Base-by-base conservation (phyloP, 2,329 filamentous ascomycete species). In the Claviceps sp. region DNA sequence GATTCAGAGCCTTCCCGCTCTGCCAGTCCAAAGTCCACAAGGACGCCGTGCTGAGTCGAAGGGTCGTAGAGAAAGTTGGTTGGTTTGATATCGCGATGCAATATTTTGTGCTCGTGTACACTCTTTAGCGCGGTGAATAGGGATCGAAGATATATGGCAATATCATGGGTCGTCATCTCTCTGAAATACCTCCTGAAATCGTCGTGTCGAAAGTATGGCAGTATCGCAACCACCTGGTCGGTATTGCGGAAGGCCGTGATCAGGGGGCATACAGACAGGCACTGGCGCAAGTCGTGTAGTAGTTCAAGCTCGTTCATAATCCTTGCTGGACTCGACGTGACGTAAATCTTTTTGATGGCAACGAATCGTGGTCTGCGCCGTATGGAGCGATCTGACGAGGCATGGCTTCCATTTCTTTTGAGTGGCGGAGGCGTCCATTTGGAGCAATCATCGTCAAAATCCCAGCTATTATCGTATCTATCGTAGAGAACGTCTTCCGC, bases 321-420 rank as follows among this genome's bases (percentile, higher is more conserved):
- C 46, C 93, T 87, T 30, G 84, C 77, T 0, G 93, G 93, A 59
- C 89, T 96, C 56, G 90, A 96, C 0, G 94, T 98, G 57, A 97
- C 93, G 67, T 98, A 98, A 60, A 98, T 98, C 73, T 98, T 98
- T 73, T 98, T 98, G 68, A 98, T 87, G 19, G 94, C 93, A 56
- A 98, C 94, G 63, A 85, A 97, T 64, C 85, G 87, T 24, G 85
- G 58, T 50, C 59, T 65, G 43, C 63, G 60, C 47, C 63, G 64
- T 10, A 61, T 59, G 5, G 61, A 59, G 19, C 58, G 59, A 44
- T 62, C 61, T 37, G 65, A 65, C 19, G 56, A 54, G 13, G 52
- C 41, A 19, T 64, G 63, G 43, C 72, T 72, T 8, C 60, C 47
- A 61, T 68, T 60, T 66, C 74, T 62, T 63, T 81, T 85, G 11